phyloP scores from a whole-genome alignment of 1,284 basidiomycete species.

The Moesziomyces globuligerus region DNA sequence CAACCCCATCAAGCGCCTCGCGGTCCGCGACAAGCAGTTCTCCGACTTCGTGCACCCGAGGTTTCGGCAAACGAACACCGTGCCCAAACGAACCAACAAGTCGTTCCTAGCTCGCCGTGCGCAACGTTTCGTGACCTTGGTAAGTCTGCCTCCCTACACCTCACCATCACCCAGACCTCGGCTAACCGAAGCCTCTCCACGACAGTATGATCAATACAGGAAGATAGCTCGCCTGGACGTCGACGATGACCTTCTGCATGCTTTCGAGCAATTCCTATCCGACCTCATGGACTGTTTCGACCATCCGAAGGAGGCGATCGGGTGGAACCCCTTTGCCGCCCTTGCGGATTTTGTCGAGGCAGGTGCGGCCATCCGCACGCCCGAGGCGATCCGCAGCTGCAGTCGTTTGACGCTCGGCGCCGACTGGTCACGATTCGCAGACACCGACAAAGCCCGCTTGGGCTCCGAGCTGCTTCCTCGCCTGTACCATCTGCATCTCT shows the following conservation, averaged over 20 bases:
- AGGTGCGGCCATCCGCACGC: conserved; percentile 15
- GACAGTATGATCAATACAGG: conserved; percentile 2
- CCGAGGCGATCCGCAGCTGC: conserved; percentile 8
- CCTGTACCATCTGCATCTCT: conserved; percentile 2
- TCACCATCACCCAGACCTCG: too few species aligned
- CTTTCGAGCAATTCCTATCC: conserved; percentile 5
- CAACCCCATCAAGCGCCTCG: conserved; percentile 8
- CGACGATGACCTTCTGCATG: background rate
- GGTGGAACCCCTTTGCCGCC: conserved; percentile 23
- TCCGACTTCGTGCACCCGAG: conserved; percentile 8
- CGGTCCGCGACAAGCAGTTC: conserved; percentile 14
- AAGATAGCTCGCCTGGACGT: background rate
- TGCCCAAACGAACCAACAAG: conserved; percentile 12
- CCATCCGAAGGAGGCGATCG: conserved; percentile 19
- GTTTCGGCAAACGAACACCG: background rate
- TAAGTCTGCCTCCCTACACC: too few species aligned
- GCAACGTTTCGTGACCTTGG: conserved; percentile 10
- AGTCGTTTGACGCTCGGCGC: conserved; percentile 25
- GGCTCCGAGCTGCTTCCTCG: background rate
- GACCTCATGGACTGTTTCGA: conserved; percentile 43
- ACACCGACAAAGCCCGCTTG: conserved; percentile 6
- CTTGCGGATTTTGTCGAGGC: conserved; percentile 23
- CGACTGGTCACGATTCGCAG: background rate
- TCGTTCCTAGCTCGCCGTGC: conserved; percentile 5
- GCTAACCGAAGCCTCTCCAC: too few species aligned